These are phyloP conservation scores for Paraphoma sp. DNA, from an alignment of 2,329 filamentous ascomycete genomes.

Conservation along the genomic window DNA sequence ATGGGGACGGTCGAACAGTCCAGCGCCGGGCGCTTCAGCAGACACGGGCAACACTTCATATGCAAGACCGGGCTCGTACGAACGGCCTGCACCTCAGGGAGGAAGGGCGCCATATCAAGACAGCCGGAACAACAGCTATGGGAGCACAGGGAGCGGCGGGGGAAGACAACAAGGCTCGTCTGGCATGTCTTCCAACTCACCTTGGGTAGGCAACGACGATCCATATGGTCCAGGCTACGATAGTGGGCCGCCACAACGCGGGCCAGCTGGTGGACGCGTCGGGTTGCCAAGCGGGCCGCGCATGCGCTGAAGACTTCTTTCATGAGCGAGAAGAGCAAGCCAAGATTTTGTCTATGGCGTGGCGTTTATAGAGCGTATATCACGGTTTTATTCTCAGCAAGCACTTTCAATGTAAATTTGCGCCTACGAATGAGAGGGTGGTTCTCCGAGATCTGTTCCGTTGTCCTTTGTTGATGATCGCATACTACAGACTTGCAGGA, in stretches of 20 bases:
- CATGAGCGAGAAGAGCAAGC: neutral
- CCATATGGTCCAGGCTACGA: conserved; percentile 38
- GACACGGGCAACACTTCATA: conserved; percentile 22
- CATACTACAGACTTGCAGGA: too few relatives aligned
- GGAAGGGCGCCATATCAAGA: conserved; percentile 39
- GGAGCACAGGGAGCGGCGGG: conserved; percentile 29
- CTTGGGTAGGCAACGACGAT: conserved; percentile 41
- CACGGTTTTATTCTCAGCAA: neutral
- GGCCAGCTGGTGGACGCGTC: conserved; percentile 38
- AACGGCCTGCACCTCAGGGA: conserved; percentile 23
- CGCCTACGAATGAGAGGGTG: neutral
- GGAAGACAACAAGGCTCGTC: conserved; percentile 36
- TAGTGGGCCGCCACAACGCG: conserved; percentile 32
- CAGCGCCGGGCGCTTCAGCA: conserved; percentile 46
- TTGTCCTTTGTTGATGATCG: too few relatives aligned
- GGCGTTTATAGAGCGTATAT: conserved; percentile 1
- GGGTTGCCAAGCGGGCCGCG: conserved; percentile 49
- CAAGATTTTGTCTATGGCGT: neutral
- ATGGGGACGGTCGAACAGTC: conserved; percentile 69
- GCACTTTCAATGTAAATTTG: neutral
- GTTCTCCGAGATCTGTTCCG: too few relatives aligned
- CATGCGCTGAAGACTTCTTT: conserved; percentile 33
- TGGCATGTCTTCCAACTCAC: conserved; percentile 41
- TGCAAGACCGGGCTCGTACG: conserved; percentile 31
- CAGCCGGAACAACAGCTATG: conserved; percentile 40